Evolutionary conservation across 176 grass and related monocot genomes (phyloP), one percentile per base, ranked within the genome.

Genomic region (Olyra latifolia): DNA sequence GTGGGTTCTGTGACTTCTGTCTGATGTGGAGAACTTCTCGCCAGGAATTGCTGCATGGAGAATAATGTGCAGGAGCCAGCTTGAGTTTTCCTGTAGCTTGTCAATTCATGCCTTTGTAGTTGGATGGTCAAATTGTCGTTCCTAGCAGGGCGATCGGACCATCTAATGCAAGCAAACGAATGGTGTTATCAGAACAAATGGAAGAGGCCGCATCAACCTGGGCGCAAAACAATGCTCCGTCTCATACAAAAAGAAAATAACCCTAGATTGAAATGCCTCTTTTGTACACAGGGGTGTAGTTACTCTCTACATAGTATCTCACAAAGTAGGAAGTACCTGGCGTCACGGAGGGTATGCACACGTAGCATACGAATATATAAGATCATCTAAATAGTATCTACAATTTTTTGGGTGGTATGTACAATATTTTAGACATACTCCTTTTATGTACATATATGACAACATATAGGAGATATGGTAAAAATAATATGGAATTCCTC

Each of bases 41-140:
- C 15, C 42, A 7, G 60, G 45, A 53, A 55, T 17, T 16, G 75
- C 56, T 35, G 32, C 9, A 71, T 32, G 35, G 23, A 63, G 66
- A 71, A 84, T 40, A 85, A 44, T 78, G 23, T 54, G 44, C n/a
- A n/a, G 57, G 59, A 54, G 29, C 9, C 63, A 7, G 28, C 14
- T 13, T 30, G 22, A 4, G 0, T 47, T 62, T 6, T 24, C n/a
- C 9, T 73, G 2, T 62, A 28, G 5, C 57, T 24, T 8, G 55
- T 78, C 56, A 10, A 83, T 76, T 53, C 73, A 49, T 84, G 82
- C 38, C 61, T 16, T 59, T 4, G 52, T 52, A 62, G 32, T 29
- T 61, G 32, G 59, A 46, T 48, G 32, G 8, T 49, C 20, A 62
- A 38, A 50, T 1, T 82, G 55, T 46, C 8, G 20, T 35, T 69